A percentile compares a stretch with the other conserved stretches of the same genome.
Evolutionary conservation across 208 protist genomes (phyloP).

Genomic region (Trypanosoma lewisi): DNA sequence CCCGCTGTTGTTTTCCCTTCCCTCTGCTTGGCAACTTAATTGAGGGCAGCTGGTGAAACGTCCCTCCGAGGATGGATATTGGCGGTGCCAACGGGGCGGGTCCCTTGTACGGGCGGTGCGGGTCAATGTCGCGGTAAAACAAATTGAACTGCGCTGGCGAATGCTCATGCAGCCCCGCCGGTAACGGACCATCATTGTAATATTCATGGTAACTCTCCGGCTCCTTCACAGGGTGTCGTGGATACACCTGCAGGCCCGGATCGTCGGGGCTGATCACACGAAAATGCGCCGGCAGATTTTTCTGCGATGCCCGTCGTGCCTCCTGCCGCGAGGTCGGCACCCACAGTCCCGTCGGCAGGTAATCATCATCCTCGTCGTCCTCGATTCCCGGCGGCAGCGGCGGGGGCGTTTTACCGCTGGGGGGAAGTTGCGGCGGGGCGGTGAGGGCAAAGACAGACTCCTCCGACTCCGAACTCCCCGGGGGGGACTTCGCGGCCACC

Average conservation of each 20-base stretch:
- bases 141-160: slow-evolving; percentile 57
- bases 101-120: slow-evolving; percentile 55
- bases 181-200: too few relatives aligned
- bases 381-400: neutral
- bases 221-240: neutral
- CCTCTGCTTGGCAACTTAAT: slow-evolving; percentile 11
- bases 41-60: slow-evolving; percentile 47
- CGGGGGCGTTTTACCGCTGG: neutral
- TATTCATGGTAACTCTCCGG: too few relatives aligned
- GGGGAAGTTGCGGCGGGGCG: neutral
- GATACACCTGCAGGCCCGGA: neutral
- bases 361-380: too few relatives aligned
- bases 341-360: neutral
- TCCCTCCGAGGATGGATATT: slow-evolving; percentile 68
- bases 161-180: slow-evolving; percentile 51
- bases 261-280: slow-evolving; percentile 39
- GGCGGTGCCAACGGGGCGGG: slow-evolving; percentile 60
- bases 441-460: neutral
- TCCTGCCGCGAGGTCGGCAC: neutral
- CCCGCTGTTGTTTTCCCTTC: neutral
- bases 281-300: slow-evolving; percentile 43
- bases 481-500: neutral
- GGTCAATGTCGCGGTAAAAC: slow-evolving; percentile 65
- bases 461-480: neutral
- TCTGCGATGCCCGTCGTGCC: slow-evolving; percentile 5